phyloP scores from a whole-genome alignment of 257 asterid genomes.

The Cynanchum wilfordii region DNA sequence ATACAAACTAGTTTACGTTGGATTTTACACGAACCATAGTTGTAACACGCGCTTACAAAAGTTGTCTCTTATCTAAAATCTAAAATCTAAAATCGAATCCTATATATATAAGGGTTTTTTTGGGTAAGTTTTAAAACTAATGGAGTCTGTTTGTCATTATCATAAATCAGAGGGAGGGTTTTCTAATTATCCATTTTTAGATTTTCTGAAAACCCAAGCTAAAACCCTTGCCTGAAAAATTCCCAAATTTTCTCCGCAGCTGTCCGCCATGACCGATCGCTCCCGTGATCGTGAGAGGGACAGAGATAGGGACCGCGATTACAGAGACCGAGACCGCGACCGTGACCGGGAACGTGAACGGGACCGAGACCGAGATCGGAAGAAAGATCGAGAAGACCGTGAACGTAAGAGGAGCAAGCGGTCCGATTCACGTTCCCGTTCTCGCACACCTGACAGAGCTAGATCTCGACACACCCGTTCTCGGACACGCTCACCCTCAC shows the following conservation, averaged over 20 bases:
- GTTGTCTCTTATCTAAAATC: no score
- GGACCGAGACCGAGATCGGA: conserved; percentile 11
- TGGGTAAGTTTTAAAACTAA: background rate
- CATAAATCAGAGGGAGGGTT: background rate
- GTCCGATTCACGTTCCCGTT: conserved; percentile 55
- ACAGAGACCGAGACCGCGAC: conserved; percentile 32
- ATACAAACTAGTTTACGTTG: no score
- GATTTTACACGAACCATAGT: no score
- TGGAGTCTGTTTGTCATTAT: background rate
- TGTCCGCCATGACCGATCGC: conserved; percentile 15
- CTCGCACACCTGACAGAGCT: conserved; percentile 76
- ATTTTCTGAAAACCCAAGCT: background rate
- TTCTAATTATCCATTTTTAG: background rate
- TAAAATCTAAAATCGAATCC: no score
- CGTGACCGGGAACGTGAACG: conserved; percentile 12
- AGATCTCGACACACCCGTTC: conserved; percentile 67
- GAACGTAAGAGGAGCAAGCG: conserved; percentile 41
- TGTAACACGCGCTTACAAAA: no score
- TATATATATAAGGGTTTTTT: background rate
- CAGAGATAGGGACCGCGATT: conserved; percentile 37
- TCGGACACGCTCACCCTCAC: conserved; percentile 69
- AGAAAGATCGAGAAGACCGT: conserved; percentile 18
- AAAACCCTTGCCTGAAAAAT: background rate
- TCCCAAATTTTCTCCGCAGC: background rate
- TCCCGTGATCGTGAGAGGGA: conserved; percentile 51